These are phyloP conservation scores for Colletotrichum cuscutae DNA, from an alignment of 2,329 filamentous ascomycete genomes.

Conservation along the genomic window DNA sequence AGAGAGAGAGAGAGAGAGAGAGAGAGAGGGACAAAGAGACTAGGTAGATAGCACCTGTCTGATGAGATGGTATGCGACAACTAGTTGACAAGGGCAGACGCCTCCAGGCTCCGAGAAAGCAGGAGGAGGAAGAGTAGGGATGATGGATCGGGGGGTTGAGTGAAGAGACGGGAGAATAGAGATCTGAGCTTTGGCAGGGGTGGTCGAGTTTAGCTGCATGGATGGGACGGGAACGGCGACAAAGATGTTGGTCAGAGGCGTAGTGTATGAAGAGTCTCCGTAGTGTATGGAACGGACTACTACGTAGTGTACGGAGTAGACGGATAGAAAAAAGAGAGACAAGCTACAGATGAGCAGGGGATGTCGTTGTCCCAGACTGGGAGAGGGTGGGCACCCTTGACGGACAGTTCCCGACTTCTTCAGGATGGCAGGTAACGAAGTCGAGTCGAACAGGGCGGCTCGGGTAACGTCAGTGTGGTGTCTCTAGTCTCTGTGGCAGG, in stretches of 20 bases:
- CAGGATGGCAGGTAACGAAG: constrained; percentile 27
- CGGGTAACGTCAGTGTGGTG: constrained; percentile 14
- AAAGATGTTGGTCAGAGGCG: neutral
- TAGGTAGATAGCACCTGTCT: constrained; percentile 6
- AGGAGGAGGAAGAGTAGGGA: neutral
- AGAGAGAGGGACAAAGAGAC: neutral
- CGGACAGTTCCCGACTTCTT: constrained; percentile 25
- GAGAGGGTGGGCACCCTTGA: constrained; percentile 10
- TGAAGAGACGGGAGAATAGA: neutral
- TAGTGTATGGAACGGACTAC: no score
- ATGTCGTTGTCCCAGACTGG: neutral
- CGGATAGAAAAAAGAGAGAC: neutral
- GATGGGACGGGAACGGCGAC: constrained; percentile 9
- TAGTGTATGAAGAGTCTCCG: no score
- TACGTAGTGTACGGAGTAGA: no score
- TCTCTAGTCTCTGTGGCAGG: neutral
- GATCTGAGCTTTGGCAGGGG: constrained; percentile 14
- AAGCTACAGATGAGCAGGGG: neutral
- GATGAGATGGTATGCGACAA: constrained; percentile 20
- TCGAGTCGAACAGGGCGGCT: constrained; percentile 28
- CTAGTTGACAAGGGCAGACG: constrained; percentile 7
- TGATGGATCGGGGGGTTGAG: neutral
- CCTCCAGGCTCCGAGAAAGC: neutral
- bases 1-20: no score
- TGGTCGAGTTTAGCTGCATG: neutral